Percentiles rank a stretch among this genome's conserved stretches.
Conservation (phyloP, 2,329 filamentous ascomycete genomes). For the Mycocentrospora acerina region DNA sequence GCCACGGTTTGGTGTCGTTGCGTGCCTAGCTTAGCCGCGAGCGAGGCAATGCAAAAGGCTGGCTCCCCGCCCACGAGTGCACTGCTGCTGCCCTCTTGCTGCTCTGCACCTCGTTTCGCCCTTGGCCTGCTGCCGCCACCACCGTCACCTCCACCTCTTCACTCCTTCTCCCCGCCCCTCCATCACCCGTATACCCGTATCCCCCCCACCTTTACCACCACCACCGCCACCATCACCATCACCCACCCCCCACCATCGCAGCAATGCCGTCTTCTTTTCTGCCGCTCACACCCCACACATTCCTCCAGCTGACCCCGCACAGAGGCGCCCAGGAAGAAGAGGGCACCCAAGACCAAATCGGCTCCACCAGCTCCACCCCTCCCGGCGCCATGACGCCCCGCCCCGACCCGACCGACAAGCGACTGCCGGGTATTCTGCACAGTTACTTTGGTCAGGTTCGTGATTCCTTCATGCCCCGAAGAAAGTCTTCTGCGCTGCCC, state of each 20-base stretch:
- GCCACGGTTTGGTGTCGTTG: no score
- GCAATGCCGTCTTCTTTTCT: conserved; percentile 24
- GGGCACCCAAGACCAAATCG: conserved; percentile 73
- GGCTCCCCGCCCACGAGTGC: no score
- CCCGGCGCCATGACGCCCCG: conserved; percentile 91
- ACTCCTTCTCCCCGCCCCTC: no score
- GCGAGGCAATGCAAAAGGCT: no score
- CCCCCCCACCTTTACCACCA: conserved; percentile 4
- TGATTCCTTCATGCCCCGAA: conserved; percentile 59
- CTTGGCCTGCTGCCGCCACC: neutral
- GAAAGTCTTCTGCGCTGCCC: conserved; percentile 43
- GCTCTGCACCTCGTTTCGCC: conserved; percentile 3
- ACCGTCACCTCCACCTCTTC: no score
- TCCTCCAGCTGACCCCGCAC: conserved; percentile 37
- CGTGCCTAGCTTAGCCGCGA: no score
- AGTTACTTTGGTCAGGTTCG: conserved; percentile 99
- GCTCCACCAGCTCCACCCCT: conserved; percentile 78
- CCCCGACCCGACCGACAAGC: conserved; percentile 91
- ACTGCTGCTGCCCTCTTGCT: no score
- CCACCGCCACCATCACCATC: neutral
- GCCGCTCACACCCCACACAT: conserved; percentile 20
- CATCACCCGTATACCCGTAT: no score
- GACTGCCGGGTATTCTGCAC: conserved; percentile 88
- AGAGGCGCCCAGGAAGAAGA: conserved; percentile 65
- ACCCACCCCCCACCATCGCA: conserved; percentile 8